Conservation (phyloP, 2,329 filamentous ascomycete species). For the Alternaria sp. region DNA sequence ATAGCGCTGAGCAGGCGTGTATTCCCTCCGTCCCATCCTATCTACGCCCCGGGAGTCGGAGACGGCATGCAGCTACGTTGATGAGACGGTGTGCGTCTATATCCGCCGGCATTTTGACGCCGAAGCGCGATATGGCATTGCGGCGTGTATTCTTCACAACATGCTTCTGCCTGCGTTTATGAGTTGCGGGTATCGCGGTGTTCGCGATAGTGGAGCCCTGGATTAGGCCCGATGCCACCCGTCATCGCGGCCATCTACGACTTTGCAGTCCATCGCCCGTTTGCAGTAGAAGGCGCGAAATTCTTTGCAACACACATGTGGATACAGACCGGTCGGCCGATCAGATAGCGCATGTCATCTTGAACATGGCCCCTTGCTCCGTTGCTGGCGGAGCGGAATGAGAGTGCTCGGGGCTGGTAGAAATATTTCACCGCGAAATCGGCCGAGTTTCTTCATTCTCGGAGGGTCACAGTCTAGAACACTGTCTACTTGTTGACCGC, state of each 20-base stretch:
- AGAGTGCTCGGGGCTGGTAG: not conserved
- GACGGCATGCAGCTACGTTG: not conserved
- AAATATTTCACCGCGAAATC: not conserved
- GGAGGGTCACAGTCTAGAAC: not conserved
- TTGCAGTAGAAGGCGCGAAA: slow-evolving; percentile 10
- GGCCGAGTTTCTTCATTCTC: not conserved
- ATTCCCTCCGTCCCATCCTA: not conserved
- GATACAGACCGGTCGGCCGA: not conserved
- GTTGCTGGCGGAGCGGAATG: not conserved
- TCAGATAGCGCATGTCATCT: not conserved
- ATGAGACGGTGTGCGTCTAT: not conserved
- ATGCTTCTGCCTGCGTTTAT: not conserved
- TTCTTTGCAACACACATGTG: slow-evolving; percentile 3
- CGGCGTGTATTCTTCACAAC: not conserved
- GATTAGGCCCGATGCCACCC: slow-evolving; percentile 4
- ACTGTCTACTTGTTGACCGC: not conserved
- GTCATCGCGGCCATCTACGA: not conserved
- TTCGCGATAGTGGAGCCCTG: slow-evolving; percentile 8
- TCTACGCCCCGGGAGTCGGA: not conserved
- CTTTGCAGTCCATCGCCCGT: slow-evolving; percentile 1
- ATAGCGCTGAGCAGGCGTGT: slow-evolving; percentile 11
- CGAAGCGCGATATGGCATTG: not conserved
- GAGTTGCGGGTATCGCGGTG: slow-evolving; percentile 3
- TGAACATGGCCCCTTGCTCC: slow-evolving; percentile 2
- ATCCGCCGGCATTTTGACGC: not conserved